phyloP scores from a whole-genome alignment of 176 grass and related monocot species.

The Luzula sylvatica region DNA sequence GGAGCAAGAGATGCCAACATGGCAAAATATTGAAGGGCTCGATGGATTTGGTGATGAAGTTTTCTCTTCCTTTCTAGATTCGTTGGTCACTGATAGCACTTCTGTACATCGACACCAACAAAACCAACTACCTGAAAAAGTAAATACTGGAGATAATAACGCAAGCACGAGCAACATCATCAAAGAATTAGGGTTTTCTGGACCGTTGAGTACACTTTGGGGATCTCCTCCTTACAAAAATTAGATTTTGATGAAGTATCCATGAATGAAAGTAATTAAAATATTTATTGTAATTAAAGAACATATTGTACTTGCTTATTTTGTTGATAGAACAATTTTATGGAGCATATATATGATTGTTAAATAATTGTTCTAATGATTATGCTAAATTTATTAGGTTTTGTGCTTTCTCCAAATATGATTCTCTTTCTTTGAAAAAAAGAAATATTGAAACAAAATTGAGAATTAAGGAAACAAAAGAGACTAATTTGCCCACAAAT shows the following conservation, averaged over 20 bases:
- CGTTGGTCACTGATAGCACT: conserved; percentile 25
- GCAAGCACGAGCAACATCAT: neutral
- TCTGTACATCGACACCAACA: conserved; percentile 12
- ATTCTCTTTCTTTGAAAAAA: neutral
- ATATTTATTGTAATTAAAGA: neutral
- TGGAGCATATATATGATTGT: neutral
- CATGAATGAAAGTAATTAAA: neutral
- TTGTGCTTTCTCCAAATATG: neutral
- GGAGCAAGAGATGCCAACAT: conserved; percentile 4
- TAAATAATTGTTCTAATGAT: neutral
- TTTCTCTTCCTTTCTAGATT: conserved; percentile 55
- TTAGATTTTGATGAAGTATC: neutral
- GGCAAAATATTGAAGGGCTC: conserved; percentile 15
- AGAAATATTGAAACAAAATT: neutral
- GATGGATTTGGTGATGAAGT: conserved; percentile 29
- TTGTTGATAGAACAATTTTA: neutral
- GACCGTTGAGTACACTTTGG: conserved; percentile 1
- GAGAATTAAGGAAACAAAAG: neutral
- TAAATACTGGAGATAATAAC: neutral
- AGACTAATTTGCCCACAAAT: neutral
- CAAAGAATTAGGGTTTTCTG: conserved; percentile 16
- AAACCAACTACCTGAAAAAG: neutral
- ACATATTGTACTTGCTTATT: neutral
- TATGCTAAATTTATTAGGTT: neutral
- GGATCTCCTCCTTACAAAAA: neutral